A percentile compares a stretch with the other conserved stretches of the same genome.
Evolutionary conservation across 306 rosid species (phyloP).

Genomic region (Castanea sativa): DNA sequence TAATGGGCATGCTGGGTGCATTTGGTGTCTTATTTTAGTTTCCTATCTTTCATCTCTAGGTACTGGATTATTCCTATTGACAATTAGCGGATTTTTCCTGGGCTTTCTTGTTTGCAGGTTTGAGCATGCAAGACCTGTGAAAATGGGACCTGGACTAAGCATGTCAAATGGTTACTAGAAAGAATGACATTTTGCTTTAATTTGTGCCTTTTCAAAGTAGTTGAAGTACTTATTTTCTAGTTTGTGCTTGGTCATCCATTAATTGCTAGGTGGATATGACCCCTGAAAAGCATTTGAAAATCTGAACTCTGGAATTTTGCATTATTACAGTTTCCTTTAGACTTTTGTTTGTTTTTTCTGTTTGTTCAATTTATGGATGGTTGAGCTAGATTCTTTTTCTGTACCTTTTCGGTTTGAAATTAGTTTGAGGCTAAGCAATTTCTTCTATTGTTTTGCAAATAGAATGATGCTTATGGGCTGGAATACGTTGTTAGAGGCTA

Average conservation of each 20-base stretch:
- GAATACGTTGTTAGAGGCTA: too few relatives aligned
- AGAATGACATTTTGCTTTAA: neutral
- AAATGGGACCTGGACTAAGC: neutral
- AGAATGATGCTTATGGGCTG: too few relatives aligned
- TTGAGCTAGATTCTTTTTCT: too few relatives aligned
- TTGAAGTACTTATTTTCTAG: neutral
- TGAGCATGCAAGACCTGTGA: conserved; percentile 40
- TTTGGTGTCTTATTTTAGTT: neutral
- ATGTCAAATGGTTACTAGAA: neutral
- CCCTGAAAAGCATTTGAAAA: neutral
- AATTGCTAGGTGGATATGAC: neutral
- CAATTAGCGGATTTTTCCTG: too few relatives aligned
- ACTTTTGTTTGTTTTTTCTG: too few relatives aligned
- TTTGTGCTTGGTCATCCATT: neutral
- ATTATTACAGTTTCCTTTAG: neutral
- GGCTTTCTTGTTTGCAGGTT: conserved; percentile 17
- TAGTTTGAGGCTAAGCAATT: too few relatives aligned
- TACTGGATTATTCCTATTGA: neutral
- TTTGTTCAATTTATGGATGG: too few relatives aligned
- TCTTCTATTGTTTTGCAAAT: too few relatives aligned
- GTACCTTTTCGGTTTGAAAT: too few relatives aligned
- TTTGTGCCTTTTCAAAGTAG: neutral
- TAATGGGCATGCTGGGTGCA: neutral
- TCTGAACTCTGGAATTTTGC: neutral
- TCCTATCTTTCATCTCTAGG: neutral